These are phyloP conservation scores for Dactylonectria macrodidyma DNA, from an alignment of 2,329 filamentous ascomycete genomes.

Conservation along the genomic window DNA sequence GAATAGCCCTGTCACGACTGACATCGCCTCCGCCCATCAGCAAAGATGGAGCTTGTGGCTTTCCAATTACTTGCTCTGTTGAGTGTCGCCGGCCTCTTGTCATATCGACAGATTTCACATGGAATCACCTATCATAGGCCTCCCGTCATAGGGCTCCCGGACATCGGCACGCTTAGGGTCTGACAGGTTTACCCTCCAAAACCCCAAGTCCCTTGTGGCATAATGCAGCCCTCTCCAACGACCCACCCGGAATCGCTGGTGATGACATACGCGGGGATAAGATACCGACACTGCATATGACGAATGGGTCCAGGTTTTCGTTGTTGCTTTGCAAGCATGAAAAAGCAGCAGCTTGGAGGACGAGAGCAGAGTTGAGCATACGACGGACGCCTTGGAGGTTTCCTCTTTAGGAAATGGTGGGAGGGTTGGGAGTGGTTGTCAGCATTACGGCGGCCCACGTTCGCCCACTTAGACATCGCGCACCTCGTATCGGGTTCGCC, in stretches of 20 bases:
- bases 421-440: slow-evolving; percentile 42
- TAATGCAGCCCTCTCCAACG: slow-evolving; percentile 29
- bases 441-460: slow-evolving; percentile 45
- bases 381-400: slow-evolving; percentile 33
- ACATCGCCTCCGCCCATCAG: slow-evolving; percentile 36
- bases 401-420: slow-evolving; percentile 39
- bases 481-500: slow-evolving; percentile 49
- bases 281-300: slow-evolving; percentile 35
- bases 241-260: slow-evolving; percentile 12
- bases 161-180: slow-evolving; percentile 6
- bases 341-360: slow-evolving; percentile 28
- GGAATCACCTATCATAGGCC: too few relatives aligned
- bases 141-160: slow-evolving; percentile 15
- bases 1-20: slow-evolving; percentile 42
- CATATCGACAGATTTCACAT: slow-evolving; percentile 9
- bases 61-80: slow-evolving; percentile 39
- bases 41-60: slow-evolving; percentile 27
- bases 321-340: slow-evolving; percentile 31
- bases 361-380: slow-evolving; percentile 37
- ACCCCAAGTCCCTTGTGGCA: slow-evolving; percentile 16
- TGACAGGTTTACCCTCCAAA: slow-evolving; percentile 27
- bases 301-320: slow-evolving; percentile 34
- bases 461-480: slow-evolving; percentile 35
- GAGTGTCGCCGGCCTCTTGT: slow-evolving; percentile 12
- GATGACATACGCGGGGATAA: slow-evolving; percentile 38